Evolutionary conservation across 179 eudicot genomes (phyloP), one percentile per base, ranked within the genome.

Genomic region (Spergularia azorica): DNA sequence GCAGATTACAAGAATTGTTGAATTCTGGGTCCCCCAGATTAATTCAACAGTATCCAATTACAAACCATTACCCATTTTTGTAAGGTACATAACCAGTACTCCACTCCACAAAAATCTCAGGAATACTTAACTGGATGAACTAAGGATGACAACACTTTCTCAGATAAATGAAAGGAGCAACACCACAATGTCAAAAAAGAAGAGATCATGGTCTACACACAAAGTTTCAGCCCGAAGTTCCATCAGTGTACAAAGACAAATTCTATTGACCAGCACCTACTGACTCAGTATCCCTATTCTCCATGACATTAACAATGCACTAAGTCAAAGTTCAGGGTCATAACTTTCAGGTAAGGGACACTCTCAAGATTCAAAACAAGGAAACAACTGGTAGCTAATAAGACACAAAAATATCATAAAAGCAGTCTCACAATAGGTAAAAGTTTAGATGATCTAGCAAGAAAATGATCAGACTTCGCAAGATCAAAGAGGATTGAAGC

Each of bases 321-420:
- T 43, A 43, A 5, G 5, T 43, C 5, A 4, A 43, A 43, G 48
- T 43, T 43, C 8, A 7, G 6, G 48, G 60, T 13, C 60, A 63
- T 63, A 14, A 32, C 18, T 63, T 63, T 16, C 67, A 32, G 36
- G 8, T 38, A 17, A 38, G 50, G n/a, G 18, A 13, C 6, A 63
- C 14, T 12, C 36, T 39, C 46, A 63, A 21, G 67, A 63, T 63
- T 15, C 67, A 32, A 63, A 63, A 63, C 67, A 63, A 63, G 38
- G 18, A 39, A 38, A 63, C 46, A 32, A 63, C 14, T 32, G 48
- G 11, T 4, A 63, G 36, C 46, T 63, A 63, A 32, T 3, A 36
- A 11, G 48, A 39, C 38, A 3, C n/a, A 70, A 55, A 14, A 14
- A 14, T 18, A 21, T 36, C 15, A 41, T 21, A 14, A 26, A 10